Evolutionary conservation across 78 protist genomes (phyloP), one percentile per base, ranked within the genome.

Genomic region (Capsaspora owczarzaki): DNA sequence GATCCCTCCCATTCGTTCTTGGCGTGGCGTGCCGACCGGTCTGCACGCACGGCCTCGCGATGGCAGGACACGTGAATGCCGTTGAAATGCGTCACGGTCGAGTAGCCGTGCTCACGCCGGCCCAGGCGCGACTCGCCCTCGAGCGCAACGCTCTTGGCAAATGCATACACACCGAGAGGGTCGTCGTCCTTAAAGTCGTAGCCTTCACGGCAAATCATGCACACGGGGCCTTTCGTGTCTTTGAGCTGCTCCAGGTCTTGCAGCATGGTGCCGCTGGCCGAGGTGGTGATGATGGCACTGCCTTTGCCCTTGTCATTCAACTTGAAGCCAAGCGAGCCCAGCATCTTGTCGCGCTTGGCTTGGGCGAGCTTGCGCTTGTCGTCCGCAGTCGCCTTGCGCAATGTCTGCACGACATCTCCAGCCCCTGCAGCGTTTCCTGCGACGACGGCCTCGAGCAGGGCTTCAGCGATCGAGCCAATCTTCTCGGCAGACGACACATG

Each of bases 1-100:
- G 96, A 95, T 20, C 93, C 96, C 40, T 87, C 94, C 95, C 95
- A 93, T 43, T 92, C 95, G 37, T 68, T 70, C 84, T 89, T 86
- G 35, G 92, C 61, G n/a, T 40, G 79, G 1, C 46, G 68, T 0
- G 44, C 38, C 44, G 44, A 8, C 29, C 84, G 60, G 74, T 89
- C 92, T 3, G 90, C 92, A 31, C 80, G 79, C 41, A 90, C 68
- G 0, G 94, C 94, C 63, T 91, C 91, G 47, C 75, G 38, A 84
- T 93, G 96, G 86, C 96, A 93, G 41, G 51, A 23, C 61, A 72
- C 74, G 76, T 93, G 96, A 37, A 93, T 80, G 38, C 77, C 53
- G 79, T 93, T 86, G 89, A 93, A 89, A 66, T 83, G 92, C 44
- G 92, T 86, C 33, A 90, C 93, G 6, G 88, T 87, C 25, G 88